Conservation (phyloP, 192 early-diverging fungal genomes). For the Linnemannia schmuckeri region DNA sequence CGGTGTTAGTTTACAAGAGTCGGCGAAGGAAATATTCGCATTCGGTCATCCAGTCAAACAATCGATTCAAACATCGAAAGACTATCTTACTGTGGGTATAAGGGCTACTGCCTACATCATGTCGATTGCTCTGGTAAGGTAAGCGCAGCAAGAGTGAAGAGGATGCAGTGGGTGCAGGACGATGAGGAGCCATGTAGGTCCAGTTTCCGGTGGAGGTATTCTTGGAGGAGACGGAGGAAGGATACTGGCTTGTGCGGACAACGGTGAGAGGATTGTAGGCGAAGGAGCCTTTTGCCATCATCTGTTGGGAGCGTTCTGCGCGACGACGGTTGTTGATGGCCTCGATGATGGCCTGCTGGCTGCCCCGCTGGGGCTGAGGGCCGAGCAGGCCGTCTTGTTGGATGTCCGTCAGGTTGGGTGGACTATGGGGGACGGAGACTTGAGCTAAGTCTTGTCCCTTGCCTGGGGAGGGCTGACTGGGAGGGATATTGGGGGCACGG, state of each 20-base stretch:
- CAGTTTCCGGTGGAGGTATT: neutral
- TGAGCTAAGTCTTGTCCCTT: neutral
- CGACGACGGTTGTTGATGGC: constrained; percentile 31
- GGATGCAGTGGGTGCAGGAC: neutral
- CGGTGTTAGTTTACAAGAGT: neutral
- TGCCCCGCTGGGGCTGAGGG: constrained; percentile 24
- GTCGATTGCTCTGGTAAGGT: neutral
- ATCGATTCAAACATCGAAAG: neutral
- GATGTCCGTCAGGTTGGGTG: constrained; percentile 34
- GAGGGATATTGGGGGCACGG: constrained; percentile 22
- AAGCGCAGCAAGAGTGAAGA: neutral
- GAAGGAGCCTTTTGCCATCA: constrained; percentile 18
- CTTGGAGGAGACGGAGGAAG: neutral
- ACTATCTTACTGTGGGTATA: neutral
- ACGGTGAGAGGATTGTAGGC: neutral
- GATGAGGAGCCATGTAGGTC: neutral
- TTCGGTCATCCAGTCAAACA: neutral
- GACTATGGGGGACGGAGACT: neutral
- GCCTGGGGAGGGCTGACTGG: neutral
- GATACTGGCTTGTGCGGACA: constrained; percentile 5
- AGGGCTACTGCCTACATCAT: neutral
- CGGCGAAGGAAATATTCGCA: neutral
- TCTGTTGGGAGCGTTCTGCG: constrained; percentile 33
- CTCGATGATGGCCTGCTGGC: constrained; percentile 43
- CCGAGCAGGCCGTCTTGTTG: constrained; percentile 29